Base-by-base conservation (phyloP, 768 basidiomycete species). In the Sarcomyxa edulis region DNA sequence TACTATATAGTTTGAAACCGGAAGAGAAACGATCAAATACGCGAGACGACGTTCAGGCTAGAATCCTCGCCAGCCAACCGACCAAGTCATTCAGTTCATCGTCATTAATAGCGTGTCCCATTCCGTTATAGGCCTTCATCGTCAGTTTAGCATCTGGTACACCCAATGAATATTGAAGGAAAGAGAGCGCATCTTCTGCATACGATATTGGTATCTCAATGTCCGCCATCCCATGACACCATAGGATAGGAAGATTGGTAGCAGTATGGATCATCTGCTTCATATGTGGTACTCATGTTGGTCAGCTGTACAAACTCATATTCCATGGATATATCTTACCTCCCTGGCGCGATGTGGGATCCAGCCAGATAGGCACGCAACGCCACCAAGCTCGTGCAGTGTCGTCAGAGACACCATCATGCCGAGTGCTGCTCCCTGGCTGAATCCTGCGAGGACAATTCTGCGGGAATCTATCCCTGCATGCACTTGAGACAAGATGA, bases 321-420 rank as follows among this genome's bases (percentile, higher is more conserved):
- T n/a, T n/a, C 9, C 10, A 29, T 9, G 11, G 44, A 20, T 14
- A 10, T 18, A 16, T 48, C 57, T 40, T 37, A 66, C 68, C 43
- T 66, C 50, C 44, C 61, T 52, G 12, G 56, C 51, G 24, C 47
- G 46, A n/a, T 46, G 50, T 7, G 69, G 69, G 8, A 72, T 62
- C 70, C 69, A 72, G 3, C 70, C 68, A 8, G 68, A 66, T 3
- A 71, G 47, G 44, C 65, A 62, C 4, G 57, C 61, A n/a, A 69
- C 62, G 25, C 69, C 69, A 15, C 63, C 67, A 6, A 71, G 56
- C 11, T 65, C 63, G 32, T 69, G 64, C 6, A 66, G 50, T 3
- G 61, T 60, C 6, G 65, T 67, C 9, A 69, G 51, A 0, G 62
- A 59, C 1, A 61, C 57, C 48, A 70, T 54, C 42, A 69, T 47